phyloP scores from a whole-genome alignment of 2,329 filamentous ascomycete species.

The Pleoardoris graminearum region DNA sequence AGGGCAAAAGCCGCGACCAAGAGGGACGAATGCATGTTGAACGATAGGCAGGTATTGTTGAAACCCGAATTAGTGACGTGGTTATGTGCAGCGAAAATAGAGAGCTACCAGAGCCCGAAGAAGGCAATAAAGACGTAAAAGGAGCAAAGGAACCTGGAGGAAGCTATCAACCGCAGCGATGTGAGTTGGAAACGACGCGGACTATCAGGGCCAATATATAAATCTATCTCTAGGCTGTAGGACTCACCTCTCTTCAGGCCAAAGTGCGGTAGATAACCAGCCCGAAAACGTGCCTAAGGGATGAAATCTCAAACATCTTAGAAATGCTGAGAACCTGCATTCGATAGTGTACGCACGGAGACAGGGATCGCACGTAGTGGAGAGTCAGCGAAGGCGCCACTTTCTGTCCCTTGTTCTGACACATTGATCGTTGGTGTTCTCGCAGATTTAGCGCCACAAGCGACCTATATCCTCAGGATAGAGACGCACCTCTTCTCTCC shows the following conservation, averaged over 20 bases:
- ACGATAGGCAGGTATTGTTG: constrained; percentile 6
- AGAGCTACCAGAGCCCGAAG: constrained; percentile 40
- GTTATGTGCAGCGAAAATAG: constrained; percentile 15
- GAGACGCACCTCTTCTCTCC: too few relatives aligned
- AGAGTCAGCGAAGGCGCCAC: too few relatives aligned
- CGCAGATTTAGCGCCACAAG: too few relatives aligned
- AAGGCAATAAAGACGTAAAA: constrained; percentile 22
- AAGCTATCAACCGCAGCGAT: constrained; percentile 8
- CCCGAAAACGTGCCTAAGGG: constrained; percentile 3
- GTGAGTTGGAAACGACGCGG: constrained; percentile 15
- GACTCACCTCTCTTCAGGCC: too few relatives aligned
- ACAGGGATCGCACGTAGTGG: constrained; percentile 15
- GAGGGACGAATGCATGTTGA: constrained; percentile 31
- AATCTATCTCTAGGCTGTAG: too few relatives aligned
- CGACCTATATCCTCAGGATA: too few relatives aligned
- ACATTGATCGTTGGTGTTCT: too few relatives aligned
- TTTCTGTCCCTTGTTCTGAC: too few relatives aligned
- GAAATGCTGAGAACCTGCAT: constrained; percentile 21
- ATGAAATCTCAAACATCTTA: constrained; percentile 17
- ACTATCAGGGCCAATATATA: constrained; percentile 22
- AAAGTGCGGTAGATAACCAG: constrained; percentile 19
- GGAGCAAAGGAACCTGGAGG: constrained; percentile 15
- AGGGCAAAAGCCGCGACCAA: constrained; percentile 25
- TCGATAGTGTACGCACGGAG: constrained; percentile 14
- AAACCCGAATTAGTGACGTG: constrained; percentile 1